Base-by-base conservation (phyloP, 805 yeast species). In the Lachancea nothofagi region DNA sequence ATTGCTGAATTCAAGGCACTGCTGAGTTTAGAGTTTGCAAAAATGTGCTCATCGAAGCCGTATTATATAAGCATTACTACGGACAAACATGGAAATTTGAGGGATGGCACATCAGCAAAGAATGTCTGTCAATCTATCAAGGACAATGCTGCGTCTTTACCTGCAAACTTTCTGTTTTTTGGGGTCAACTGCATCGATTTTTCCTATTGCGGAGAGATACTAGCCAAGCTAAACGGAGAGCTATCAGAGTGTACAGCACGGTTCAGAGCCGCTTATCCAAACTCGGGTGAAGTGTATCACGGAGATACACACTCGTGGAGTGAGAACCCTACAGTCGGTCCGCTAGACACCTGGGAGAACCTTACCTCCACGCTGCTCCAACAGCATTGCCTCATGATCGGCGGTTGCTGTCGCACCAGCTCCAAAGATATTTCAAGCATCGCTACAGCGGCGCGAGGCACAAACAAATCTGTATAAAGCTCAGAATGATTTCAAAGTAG, bases 391-490 rank as follows among this genome's bases (percentile, higher is more conserved):
- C 67, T 68, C 27, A 67, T 81, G 7, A 64, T 83, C 38, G 93
- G 93, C 7, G 90, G 89, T 2, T 83, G 90, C 58, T 83, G 90
- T 44, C 67, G 86, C 48, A 80, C 86, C 1, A 69, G 75, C 0
- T 87, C 89, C 0, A 47, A 53, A 1, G 76, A 57, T 22, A 55
- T 55, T 28, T 19, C 7, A n/a, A 15, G 15, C 13, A 28, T 28
- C 12, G 26, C 26, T 15, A 3, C 31, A 14, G n/a, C 15, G 31
- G 17, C 18, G 13, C 13, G 14, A 25, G 5, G 15, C n/a, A 29
- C n/a, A 29, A 29, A 9, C 32, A 10, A n/a, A 29, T n/a, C 5
- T n/a, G 32, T 9, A 13, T 5, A 12, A 13, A 8, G n/a, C 5
- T 10, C 4, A 15, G 15, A 17, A 29, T n/a, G n/a, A 18, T 5